Evolutionary conservation across 306 rosid genomes (phyloP), one percentile per base, ranked within the genome.

Genomic region (Alnus glutinosa): DNA sequence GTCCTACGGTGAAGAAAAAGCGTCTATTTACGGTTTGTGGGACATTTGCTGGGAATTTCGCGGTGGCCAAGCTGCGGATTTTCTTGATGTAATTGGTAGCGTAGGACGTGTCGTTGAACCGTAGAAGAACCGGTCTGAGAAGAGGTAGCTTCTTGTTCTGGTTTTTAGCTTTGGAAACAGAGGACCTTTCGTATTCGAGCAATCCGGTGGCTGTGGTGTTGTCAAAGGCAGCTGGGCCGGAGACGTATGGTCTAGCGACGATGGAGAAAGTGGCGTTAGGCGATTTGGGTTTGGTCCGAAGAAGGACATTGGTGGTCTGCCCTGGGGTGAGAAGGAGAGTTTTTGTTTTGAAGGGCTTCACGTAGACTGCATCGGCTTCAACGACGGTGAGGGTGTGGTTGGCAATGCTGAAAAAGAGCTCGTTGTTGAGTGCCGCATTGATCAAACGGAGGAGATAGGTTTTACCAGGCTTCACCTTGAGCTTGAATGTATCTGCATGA

Each of bases 361-460:
- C 79, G 70, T 89, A 92, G 1, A 88, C 85, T 2, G 97, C 97
- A 70, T 92, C 97, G 3, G 90, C 85, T 85, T 92, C 97, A 0
- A 92, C 94, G 0, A 92, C 89, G 3, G 87, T 89, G 72, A 92
- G 88, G 4, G 86, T 84, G 88, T 92, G 92, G 55, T 92, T 89
- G 28, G 94, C 94, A 34, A 92, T 88, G 87, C 97, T 89, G 73
- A 92, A 92, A 78, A 92, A 92, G 48, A 88, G 82, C 78, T 92
- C 97, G 37, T 84, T 86, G 70, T 90, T 86, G 39, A 90, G 90
- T 58, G 92, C 97, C 72, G 95, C 91, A 9, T 88, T 88, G 86
- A 87, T 77, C 71, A 88, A 18, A 64, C 91, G 92, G 8, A 90
- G 84, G 16, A 90, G 86, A 52, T 90, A 90, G 7, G 85, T 86